Base-by-base conservation (phyloP, 2,329 filamentous ascomycete species). In the Penicillium sp. region DNA sequence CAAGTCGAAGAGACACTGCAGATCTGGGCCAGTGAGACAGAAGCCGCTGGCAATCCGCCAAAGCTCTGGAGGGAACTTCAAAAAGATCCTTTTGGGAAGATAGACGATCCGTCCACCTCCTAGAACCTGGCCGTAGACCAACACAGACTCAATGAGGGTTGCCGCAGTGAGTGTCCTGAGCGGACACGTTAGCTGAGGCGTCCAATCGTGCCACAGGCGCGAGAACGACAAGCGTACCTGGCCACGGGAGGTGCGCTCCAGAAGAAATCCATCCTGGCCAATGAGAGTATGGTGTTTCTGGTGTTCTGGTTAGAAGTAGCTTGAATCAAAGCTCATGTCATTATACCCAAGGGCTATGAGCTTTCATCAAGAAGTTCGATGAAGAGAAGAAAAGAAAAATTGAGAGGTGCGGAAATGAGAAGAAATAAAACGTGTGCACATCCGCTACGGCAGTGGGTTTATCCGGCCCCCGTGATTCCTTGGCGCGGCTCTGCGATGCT, bases 1-100 rank as follows among this genome's bases (percentile, higher is more conserved):
- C 38, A 87, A 83, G 66, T 90, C 86, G 64, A 89, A 73, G 47
- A 90, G 63, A 56, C 90, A 81, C 41, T 72, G 68, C 52, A 83
- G 63, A 35, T 72, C 68, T 9, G 71, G 69, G 43, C 78, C 76
- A 7, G 80, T 83, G 53, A 84, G 70, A 50, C 82, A 66, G 65
- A 84, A 84, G 9, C 77, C 68, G 2, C 80, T 79, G 47, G 77
- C 65, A 9, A 81, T 54, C 41, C 82, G 75, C 81, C 81, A 85
- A 54, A 83, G 51, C 58, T 85, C 71, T 26, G 81, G 81, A 13
- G 80, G 73, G 41, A 80, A 69, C 48, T 76, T 76, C 62, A 84
- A 77, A 48, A 88, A 39, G 9, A 40, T 36, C 27, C 34, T 33
- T 12, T 8, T 68, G 48, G 66, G 64, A 24, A 44, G 43, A 12